Base-by-base conservation (phyloP, 2,329 filamentous ascomycete genomes). In the Trichophyton simii region DNA sequence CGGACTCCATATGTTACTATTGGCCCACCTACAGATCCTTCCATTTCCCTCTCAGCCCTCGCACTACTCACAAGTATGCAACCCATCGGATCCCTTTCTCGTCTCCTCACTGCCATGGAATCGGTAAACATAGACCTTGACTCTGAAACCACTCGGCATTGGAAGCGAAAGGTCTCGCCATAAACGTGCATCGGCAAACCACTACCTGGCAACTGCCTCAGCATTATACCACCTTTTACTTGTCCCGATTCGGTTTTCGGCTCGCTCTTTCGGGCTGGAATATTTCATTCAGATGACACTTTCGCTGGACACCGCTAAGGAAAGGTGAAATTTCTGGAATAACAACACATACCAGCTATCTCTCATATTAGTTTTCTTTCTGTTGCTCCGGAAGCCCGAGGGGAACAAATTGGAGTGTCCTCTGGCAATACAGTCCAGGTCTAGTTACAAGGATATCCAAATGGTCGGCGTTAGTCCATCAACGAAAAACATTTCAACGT, bases 51-150 rank as follows among this genome's bases (percentile, higher is more conserved):
- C 9, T 62, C 60, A 8, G 58, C 57, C 8, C 54, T 60, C 36
- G 58, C 58, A 1, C 22, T 63, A 13, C 54, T 61, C 15, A 58
- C 62, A 22, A 57, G 46, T 7, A 41, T 55, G 3, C 62, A 64
- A 4, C 64, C 63, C 0, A 50, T 63, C 15, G 64, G 64, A n/a
- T 63, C 63, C 8, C 31, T 66, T 11, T 22, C 50, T 13, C 63
- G 64, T 18, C 61, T 66, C 20, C 57, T 62, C 9, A 62, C 55
- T 1, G 61, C 63, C 1, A 63, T 66, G 63, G 63, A 65, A 22
- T 55, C 48, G 25, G 31, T 55, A 2, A 41, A 62, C 34, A 61
- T 64, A 22, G 60, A 61, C 5, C 31, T 65, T 18, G 61, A 63
- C 34, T 28, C 48, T 4, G 60, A 66, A 25, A 63, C 57, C 3